Evolutionary conservation across 2,329 filamentous ascomycete species (phyloP), one percentile per base, ranked within the genome.

Genomic region (Pyrenophora tritici-repentis): DNA sequence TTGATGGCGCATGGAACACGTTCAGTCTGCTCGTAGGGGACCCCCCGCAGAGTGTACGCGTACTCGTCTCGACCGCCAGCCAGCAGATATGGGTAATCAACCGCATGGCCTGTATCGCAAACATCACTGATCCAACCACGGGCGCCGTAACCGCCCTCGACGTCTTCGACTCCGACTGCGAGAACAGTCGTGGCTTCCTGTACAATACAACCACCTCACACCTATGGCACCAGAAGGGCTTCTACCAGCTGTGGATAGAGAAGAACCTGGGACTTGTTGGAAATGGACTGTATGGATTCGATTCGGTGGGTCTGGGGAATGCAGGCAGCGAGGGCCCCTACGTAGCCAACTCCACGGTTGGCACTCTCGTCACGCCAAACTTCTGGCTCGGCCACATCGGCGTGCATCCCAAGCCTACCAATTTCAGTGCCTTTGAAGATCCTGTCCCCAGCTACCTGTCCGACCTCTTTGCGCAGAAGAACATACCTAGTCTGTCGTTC

Each of bases 401-500:
- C n/a, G 42, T 81, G 50, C 77, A 79, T 50, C 74, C 76, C 3
- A 79, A 79, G 56, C 72, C 78, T 0, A 78, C 78, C 14, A 82
- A 82, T 57, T 79, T 80, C 61, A 75, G 65, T 67, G 81, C 50
- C 75, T 81, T 68, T 73, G 81, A 59, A 75, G 82, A 62, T 73
- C 82, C 50, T 65, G 86, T 64, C 74, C 82, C 59, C 72, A 86
- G 65, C 74, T 87, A 74, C 56, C 74, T 80, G 67, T 72, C 71
- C 1, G 57, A 63, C 43, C 81, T 88, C 36, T 81, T 85, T 64
- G 72, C 79, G 9, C 63, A 70, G 38, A 81, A 82, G 7, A 76
- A 74, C 50, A 88, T 91, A 40, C 85, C 87, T 1, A 90, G 88
- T 67, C 79, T 89, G 55, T 89, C 86, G 35, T 91, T 88, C 67